These are phyloP conservation scores for Nannochloropsis oceanica DNA, from an alignment of 108 stramenopile genomes.

Conservation along the genomic window DNA sequence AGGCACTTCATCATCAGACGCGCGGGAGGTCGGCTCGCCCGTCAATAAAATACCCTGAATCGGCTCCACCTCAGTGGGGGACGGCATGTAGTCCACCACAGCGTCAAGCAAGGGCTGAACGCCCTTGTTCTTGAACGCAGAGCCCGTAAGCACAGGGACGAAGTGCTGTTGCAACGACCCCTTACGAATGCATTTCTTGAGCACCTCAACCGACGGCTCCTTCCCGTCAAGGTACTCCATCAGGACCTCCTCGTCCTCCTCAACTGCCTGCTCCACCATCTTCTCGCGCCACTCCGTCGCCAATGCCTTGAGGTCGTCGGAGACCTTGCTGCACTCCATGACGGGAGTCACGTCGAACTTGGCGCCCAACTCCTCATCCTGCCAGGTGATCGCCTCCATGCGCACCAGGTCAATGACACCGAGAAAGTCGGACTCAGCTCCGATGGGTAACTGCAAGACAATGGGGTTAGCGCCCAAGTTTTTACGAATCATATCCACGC, in stretches of 20 bases:
- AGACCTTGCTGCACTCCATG: slow-evolving; percentile 56
- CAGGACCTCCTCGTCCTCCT: slow-evolving; percentile 32
- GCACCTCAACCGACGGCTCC: slow-evolving; percentile 42
- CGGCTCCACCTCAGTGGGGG: slow-evolving; percentile 62
- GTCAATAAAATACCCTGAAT: slow-evolving; percentile 59
- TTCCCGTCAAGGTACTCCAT: slow-evolving; percentile 32
- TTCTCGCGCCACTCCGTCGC: slow-evolving; percentile 28
- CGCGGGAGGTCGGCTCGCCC: slow-evolving; percentile 23
- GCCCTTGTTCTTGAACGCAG: slow-evolving; percentile 45
- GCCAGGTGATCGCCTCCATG: slow-evolving; percentile 76
- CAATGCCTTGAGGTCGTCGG: slow-evolving; percentile 28
- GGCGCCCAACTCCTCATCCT: slow-evolving; percentile 90
- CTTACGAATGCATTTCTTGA: slow-evolving; percentile 73
- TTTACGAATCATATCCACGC: neutral
- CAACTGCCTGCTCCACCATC: slow-evolving; percentile 38
- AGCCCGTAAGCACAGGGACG: slow-evolving; percentile 33
- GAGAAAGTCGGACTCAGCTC: slow-evolving; percentile 69
- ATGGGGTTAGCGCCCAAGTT: slow-evolving; percentile 61
- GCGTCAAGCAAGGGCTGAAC: slow-evolving; percentile 88
- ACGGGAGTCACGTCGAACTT: slow-evolving; percentile 74
- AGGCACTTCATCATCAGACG: slow-evolving; percentile 62
- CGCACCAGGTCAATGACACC: slow-evolving; percentile 81
- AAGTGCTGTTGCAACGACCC: slow-evolving; percentile 64
- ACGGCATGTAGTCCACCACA: slow-evolving; percentile 79
- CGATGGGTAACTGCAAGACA: slow-evolving; percentile 86